Evolutionary conservation across 331 rosid genomes (phyloP), one percentile per base, ranked within the genome.

Genomic region (Dryas integrifolia): DNA sequence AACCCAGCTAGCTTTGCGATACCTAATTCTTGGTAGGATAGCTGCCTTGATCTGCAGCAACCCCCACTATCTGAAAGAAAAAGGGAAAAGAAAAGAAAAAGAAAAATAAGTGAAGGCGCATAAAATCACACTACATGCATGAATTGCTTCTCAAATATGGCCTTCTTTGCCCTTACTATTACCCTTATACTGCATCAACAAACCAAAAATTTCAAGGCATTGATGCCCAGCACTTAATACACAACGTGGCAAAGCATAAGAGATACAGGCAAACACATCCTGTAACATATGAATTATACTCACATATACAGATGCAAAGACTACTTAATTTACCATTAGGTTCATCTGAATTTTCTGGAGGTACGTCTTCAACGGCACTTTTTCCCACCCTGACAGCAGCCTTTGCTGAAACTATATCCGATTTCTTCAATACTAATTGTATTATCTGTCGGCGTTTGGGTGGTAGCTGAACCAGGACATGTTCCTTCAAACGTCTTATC

Each of bases 401-500:
- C 84, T 85, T 94, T 43, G 98, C 98, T 11, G 94, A 86, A 79
- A 88, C 72, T 71, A 88, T 79, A 80, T 94, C 98, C 9, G 97
- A 85, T 64, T 84, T 84, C 84, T 89, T 86, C 81, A 94, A 71
- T 48, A 79, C 67, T 39, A 94, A 74, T 87, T 82, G 83, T 79
- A 94, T 81, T 73, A 94, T 85, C 81, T 94, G 98, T 55, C 98
- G 86, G 11, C 98, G 95, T 76, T 89, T 89, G 56, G 96, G 98
- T 70, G 98, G 98, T 77, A 94, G 87, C 80, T 94, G 92, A 52
- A 56, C 84, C 84, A 94, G 68, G 80, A 94, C 90, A 56, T 91
- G 97, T 79, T 86, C 95, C 87, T 94, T 94, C 85, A 94, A 67
- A 70, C 98, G 97, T 76, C 98, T 88, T 79, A 94, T 94, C 98